Percentiles rank a stretch among this genome's conserved stretches.
Conservation (phyloP, 1,284 basidiomycete species). For the Marasmius fiardii region DNA sequence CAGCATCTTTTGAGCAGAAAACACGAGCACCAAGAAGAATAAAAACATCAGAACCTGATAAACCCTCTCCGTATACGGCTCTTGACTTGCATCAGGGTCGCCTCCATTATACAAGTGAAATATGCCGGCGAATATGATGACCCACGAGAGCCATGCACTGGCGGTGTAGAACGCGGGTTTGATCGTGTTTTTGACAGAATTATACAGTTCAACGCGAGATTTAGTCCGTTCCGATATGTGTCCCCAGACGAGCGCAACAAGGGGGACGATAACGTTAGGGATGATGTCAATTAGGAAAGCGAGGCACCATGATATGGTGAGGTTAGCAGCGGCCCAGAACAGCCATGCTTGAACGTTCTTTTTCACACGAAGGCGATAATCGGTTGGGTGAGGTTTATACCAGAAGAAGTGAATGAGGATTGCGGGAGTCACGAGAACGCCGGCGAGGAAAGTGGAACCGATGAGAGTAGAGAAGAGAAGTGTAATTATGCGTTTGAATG, state of each 20-base stretch:
- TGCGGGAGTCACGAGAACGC: slow-evolving; percentile 54
- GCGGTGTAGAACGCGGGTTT: slow-evolving; percentile 69
- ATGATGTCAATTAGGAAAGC: slow-evolving; percentile 67
- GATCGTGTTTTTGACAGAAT: slow-evolving; percentile 61
- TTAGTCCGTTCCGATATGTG: slow-evolving; percentile 70
- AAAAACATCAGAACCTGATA: slow-evolving; percentile 61
- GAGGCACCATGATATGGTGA: slow-evolving; percentile 73
- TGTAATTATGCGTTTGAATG: slow-evolving; percentile 49
- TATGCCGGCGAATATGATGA: slow-evolving; percentile 63
- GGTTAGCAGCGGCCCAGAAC: slow-evolving; percentile 74
- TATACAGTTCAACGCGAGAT: slow-evolving; percentile 62
- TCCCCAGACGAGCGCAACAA: slow-evolving; percentile 63
- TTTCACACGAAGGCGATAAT: slow-evolving; percentile 54
- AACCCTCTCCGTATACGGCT: slow-evolving; percentile 54
- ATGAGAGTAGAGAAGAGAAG: slow-evolving; percentile 69
- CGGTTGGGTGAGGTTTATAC: slow-evolving; percentile 56
- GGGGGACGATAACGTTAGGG: slow-evolving; percentile 48
- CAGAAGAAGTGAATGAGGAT: slow-evolving; percentile 65
- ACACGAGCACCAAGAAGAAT: slow-evolving; percentile 64
- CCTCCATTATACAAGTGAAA: slow-evolving; percentile 48
- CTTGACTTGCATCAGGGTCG: slow-evolving; percentile 42
- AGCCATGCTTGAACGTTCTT: slow-evolving; percentile 75
- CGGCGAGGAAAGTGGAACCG: slow-evolving; percentile 64
- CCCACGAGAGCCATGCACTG: slow-evolving; percentile 66
- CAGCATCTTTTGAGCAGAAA: slow-evolving; percentile 60